phyloP scores from a whole-genome alignment of 1,284 basidiomycete species.

The Irpex sp. region DNA sequence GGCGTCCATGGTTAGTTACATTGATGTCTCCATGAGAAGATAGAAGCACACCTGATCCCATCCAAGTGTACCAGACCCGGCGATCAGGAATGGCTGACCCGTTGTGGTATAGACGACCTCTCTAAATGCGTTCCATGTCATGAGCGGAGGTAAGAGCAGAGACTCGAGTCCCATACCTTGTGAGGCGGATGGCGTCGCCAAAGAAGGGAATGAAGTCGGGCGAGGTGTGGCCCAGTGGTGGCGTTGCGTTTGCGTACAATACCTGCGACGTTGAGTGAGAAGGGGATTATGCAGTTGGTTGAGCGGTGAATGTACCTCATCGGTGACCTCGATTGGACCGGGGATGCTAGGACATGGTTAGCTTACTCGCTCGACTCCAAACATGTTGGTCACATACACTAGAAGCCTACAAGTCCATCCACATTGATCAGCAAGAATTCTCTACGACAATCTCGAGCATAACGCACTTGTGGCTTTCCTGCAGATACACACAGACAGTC shows the following conservation, averaged over 20 bases:
- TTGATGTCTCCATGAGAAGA: background rate
- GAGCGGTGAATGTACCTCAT: conserved; percentile 49
- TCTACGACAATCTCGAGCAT: conserved; percentile 4
- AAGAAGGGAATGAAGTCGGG: conserved; percentile 88
- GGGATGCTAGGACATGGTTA: conserved; percentile 50
- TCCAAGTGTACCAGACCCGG: conserved; percentile 92
- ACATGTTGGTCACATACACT: conserved; percentile 40
- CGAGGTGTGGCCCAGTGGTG: conserved; percentile 87
- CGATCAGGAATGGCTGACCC: conserved; percentile 85
- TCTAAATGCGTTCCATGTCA: conserved; percentile 29
- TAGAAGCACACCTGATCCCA: conserved; percentile 68
- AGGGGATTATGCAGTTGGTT: background rate
- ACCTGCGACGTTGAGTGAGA: conserved; percentile 32
- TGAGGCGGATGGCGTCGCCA: conserved; percentile 87
- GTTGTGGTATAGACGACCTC: conserved; percentile 72
- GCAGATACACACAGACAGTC: conserved; percentile 1
- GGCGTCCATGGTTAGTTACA: background rate
- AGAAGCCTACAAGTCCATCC: conserved; percentile 41
- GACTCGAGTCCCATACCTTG: conserved; percentile 41
- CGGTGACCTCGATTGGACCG: conserved; percentile 77
- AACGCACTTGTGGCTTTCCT: conserved; percentile 66
- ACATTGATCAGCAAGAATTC: conserved; percentile 8
- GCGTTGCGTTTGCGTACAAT: conserved; percentile 80
- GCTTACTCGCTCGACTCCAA: background rate
- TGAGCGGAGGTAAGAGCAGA: background rate